Percentiles rank a stretch among this genome's conserved stretches.
Evolutionary conservation across 768 basidiomycete species (phyloP).

Genomic region (Lactarius hatsudake): DNA sequence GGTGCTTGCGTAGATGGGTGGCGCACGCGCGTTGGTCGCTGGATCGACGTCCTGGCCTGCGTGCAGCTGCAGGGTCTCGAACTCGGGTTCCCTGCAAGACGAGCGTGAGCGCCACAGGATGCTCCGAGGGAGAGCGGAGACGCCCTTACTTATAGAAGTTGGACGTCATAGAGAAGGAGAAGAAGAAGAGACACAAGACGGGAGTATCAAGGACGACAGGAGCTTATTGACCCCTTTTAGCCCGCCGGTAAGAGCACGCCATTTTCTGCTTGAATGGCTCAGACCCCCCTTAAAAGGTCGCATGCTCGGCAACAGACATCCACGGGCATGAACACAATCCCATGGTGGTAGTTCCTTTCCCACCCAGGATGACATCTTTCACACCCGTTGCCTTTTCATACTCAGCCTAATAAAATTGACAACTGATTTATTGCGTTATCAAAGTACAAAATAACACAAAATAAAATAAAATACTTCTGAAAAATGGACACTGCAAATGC

Average conservation of each 20-base stretch:
- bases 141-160: conserved; percentile 14
- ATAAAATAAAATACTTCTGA: no score
- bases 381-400: no score
- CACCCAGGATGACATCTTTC: no score
- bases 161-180: background rate
- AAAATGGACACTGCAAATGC: no score
- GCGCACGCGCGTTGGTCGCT: conserved; percentile 68
- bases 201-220: background rate
- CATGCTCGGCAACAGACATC: background rate
- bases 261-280: background rate
- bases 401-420: no score
- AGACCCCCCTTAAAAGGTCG: background rate
- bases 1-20: conserved; percentile 74
- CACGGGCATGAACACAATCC: no score
- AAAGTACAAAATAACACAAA: no score
- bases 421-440: no score
- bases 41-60: conserved; percentile 66
- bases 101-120: background rate
- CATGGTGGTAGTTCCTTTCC: no score
- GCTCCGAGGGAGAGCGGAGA: background rate
- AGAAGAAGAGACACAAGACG: background rate
- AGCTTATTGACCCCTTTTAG: background rate
- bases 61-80: conserved; percentile 79
- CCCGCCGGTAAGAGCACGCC: background rate
- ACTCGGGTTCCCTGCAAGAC: conserved; percentile 51